These are phyloP conservation scores for Huntiella savannae DNA, from an alignment of 2,329 filamentous ascomycete species.

Conservation along the genomic window DNA sequence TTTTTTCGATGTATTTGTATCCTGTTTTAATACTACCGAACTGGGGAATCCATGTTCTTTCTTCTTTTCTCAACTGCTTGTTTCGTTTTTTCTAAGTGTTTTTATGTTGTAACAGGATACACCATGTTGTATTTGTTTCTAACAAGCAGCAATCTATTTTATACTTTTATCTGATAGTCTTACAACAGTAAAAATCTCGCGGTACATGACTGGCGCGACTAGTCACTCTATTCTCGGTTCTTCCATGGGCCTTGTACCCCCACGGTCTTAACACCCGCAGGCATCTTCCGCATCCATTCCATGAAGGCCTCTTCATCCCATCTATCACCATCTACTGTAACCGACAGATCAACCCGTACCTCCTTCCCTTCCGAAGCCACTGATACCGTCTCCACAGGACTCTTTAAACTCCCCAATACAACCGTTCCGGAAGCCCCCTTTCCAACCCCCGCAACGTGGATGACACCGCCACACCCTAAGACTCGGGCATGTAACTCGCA, in stretches of 20 bases:
- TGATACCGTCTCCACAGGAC: constrained; percentile 22
- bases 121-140: background rate
- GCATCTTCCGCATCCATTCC: constrained; percentile 40
- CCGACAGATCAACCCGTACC: constrained; percentile 27
- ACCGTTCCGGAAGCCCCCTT: constrained; percentile 36
- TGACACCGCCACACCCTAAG: constrained; percentile 31
- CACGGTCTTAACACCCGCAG: constrained; percentile 35
- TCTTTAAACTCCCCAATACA: constrained; percentile 31
- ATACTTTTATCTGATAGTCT: background rate
- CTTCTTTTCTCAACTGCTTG: background rate
- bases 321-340: constrained; percentile 31
- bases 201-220: background rate
- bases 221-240: background rate
- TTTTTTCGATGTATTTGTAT: too few species aligned
- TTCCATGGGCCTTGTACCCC: constrained; percentile 33
- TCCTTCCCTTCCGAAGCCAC: too few species aligned
- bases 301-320: constrained; percentile 34
- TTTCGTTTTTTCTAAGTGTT: background rate
- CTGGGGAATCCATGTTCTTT: background rate
- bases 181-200: background rate
- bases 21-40: background rate
- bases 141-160: background rate
- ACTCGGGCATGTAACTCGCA: constrained; percentile 36
- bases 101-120: background rate
- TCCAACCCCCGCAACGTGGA: constrained; percentile 36